These are phyloP conservation scores for Leucaena leucocephala DNA, from an alignment of 306 rosid species.

Conservation along the genomic window DNA sequence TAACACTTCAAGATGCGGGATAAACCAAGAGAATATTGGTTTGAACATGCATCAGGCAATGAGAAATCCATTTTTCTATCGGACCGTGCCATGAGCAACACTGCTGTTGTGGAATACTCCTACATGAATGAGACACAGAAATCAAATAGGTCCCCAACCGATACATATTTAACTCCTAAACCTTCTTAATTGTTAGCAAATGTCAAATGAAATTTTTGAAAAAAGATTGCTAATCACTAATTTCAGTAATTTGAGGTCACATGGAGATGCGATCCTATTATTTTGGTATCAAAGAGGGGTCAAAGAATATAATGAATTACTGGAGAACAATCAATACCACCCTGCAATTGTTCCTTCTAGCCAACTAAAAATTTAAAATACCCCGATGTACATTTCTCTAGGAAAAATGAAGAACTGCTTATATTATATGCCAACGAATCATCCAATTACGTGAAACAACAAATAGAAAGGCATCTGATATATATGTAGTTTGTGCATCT, in stretches of 20 bases:
- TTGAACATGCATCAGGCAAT: neutral
- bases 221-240: neutral
- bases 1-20: neutral
- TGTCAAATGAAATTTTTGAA: neutral
- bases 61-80: neutral
- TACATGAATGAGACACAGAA: neutral
- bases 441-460: neutral
- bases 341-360: neutral
- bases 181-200: neutral
- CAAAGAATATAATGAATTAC: neutral
- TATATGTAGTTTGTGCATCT: neutral
- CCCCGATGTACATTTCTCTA: neutral
- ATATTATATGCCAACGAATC: neutral
- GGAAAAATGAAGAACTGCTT: neutral
- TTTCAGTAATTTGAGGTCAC: neutral
- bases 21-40: constrained; percentile 6
- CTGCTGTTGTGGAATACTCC: neutral
- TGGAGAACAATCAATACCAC: neutral
- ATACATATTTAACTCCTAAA: neutral
- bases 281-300: neutral
- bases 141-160: neutral
- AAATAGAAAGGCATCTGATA: neutral
- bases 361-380: neutral
- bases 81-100: neutral
- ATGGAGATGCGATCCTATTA: neutral